Percentiles rank a stretch among this genome's conserved stretches.
Conservation (phyloP, 2,329 filamentous ascomycete genomes). For the Aspergillus tamarii region DNA sequence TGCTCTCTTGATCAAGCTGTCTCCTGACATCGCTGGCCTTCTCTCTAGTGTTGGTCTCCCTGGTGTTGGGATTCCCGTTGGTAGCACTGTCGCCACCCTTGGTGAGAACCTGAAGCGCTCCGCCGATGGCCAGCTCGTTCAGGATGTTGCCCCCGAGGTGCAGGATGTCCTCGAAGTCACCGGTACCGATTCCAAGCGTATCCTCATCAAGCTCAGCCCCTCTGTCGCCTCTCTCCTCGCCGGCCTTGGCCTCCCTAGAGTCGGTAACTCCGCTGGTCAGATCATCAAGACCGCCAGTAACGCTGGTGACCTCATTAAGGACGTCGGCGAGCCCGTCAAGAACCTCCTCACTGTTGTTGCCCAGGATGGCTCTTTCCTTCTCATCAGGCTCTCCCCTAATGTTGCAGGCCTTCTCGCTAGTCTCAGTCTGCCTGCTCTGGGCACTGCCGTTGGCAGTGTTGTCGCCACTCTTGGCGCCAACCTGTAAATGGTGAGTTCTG, state of each 20-base stretch:
- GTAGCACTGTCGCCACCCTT: constrained; percentile 29
- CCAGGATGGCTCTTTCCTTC: constrained; percentile 23
- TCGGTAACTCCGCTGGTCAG: constrained; percentile 30
- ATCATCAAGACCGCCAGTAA: constrained; percentile 30
- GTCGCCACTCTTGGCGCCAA: constrained; percentile 24
- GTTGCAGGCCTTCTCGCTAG: constrained; percentile 27
- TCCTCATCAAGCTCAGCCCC: constrained; percentile 38
- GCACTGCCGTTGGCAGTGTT: constrained; percentile 31
- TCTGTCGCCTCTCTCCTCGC: constrained; percentile 31
- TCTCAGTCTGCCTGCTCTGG: constrained; percentile 31
- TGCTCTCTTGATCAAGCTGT: constrained; percentile 36
- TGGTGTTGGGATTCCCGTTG: constrained; percentile 31
- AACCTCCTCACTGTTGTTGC: constrained; percentile 26
- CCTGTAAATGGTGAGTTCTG: constrained; percentile 13
- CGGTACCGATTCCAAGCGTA: constrained; percentile 31
- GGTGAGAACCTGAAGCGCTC: constrained; percentile 35
- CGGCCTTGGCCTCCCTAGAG: constrained; percentile 32
- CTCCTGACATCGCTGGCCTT: constrained; percentile 30
- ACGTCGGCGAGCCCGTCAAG: constrained; percentile 24
- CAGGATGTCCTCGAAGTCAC: constrained; percentile 33
- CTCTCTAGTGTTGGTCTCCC: constrained; percentile 35
- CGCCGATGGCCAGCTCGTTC: constrained; percentile 28
- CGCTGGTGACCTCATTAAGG: constrained; percentile 32
- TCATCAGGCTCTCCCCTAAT: constrained; percentile 26
- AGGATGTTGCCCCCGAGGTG: constrained; percentile 29